Evolutionary conservation across 441 rosid species (phyloP).

Genomic region (Cnidoscolus chayamansa): DNA sequence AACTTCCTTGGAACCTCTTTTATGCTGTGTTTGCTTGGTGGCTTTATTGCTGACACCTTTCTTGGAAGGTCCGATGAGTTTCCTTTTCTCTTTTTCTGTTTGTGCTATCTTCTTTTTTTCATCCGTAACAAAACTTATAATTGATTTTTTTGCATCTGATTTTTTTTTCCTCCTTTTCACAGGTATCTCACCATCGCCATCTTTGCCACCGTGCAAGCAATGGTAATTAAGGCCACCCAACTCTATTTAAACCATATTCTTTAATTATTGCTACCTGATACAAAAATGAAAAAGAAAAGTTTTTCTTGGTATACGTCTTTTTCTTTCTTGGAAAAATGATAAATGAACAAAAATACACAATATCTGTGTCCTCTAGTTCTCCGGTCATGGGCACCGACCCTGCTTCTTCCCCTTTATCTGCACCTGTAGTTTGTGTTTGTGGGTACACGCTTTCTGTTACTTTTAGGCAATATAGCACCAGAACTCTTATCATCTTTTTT

Average conservation of each 20-base stretch:
- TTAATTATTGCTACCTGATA: neutral
- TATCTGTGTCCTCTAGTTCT: neutral
- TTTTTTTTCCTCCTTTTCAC: slow-evolving; percentile 1
- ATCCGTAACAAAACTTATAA: neutral
- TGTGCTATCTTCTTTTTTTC: neutral
- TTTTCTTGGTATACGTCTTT: neutral
- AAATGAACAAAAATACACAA: neutral
- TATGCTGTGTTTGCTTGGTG: slow-evolving; percentile 89
- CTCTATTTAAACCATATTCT: neutral
- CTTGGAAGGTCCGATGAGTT: slow-evolving; percentile 62
- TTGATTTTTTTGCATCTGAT: neutral
- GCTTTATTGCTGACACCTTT: slow-evolving; percentile 82
- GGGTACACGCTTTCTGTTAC: neutral
- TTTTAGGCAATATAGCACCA: neutral
- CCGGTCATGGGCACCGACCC: neutral
- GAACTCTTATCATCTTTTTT: neutral
- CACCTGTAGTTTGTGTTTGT: slow-evolving; percentile 9
- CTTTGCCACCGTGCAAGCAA: slow-evolving; percentile 80
- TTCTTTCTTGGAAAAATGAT: neutral
- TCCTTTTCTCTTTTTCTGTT: neutral
- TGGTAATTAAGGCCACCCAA: slow-evolving; percentile 41
- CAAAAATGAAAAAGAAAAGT: neutral
- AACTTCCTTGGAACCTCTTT: slow-evolving; percentile 91
- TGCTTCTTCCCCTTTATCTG: neutral
- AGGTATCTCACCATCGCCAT: slow-evolving; percentile 89